Percentiles rank a stretch among this genome's conserved stretches.
Evolutionary conservation across 805 yeast genomes (phyloP).

Genomic region (Candida maris): DNA sequence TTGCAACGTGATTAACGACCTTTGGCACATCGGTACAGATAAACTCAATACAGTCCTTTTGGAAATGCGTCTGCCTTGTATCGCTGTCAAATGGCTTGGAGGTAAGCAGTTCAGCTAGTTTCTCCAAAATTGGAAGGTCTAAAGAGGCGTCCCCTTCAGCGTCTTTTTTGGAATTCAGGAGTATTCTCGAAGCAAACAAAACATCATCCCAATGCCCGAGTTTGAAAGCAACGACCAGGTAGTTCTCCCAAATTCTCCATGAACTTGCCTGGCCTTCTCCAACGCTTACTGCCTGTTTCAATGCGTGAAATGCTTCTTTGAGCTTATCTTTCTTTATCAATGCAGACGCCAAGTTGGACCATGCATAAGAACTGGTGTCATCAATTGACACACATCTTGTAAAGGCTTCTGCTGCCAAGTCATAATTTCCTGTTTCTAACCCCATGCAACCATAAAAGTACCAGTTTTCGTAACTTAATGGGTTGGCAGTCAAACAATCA

Average conservation of each 20-base stretch:
- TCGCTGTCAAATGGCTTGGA: conserved; percentile 42
- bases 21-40: conserved; percentile 66
- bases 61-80: conserved; percentile 52
- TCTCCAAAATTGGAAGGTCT: conserved; percentile 73
- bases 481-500: conserved; percentile 70
- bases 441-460: conserved; percentile 90
- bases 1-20: conserved; percentile 60
- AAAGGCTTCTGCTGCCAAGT: conserved; percentile 85
- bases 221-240: conserved; percentile 73
- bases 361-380: conserved; percentile 73
- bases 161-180: conserved; percentile 56
- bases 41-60: conserved; percentile 64
- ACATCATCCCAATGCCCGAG: conserved; percentile 89
- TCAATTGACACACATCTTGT: conserved; percentile 86
- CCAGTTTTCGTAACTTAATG: conserved; percentile 80
- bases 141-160: conserved; percentile 58
- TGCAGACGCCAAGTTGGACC: conserved; percentile 91
- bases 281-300: conserved; percentile 69
- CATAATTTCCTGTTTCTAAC: conserved; percentile 64
- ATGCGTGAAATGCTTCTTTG: conserved; percentile 80
- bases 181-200: conserved; percentile 62
- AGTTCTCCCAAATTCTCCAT: conserved; percentile 92
- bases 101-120: conserved; percentile 62
- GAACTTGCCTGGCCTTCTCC: conserved; percentile 66
- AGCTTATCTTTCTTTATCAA: conserved; percentile 59